phyloP scores from a whole-genome alignment of 2,329 filamentous ascomycete genomes.

The Diaporthe sp. region DNA sequence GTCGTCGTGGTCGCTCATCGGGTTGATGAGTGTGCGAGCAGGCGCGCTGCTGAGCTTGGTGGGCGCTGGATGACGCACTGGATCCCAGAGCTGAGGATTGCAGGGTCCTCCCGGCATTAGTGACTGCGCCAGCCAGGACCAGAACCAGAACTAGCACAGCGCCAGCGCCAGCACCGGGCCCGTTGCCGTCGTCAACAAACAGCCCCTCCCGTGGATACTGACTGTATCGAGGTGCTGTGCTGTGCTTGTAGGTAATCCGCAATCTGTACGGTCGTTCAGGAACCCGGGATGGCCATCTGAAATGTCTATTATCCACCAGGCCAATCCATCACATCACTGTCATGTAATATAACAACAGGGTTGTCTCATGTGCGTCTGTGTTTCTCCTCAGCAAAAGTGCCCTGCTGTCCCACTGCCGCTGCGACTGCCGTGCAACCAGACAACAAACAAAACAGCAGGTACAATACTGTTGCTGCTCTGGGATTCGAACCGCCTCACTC shows the following conservation, averaged over 20 bases:
- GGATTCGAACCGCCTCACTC: background rate
- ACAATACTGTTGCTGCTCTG: constrained; percentile 2
- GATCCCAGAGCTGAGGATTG: constrained; percentile 13
- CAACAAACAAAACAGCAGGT: constrained; percentile 2
- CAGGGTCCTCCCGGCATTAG: constrained; percentile 12
- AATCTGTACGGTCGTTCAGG: constrained; percentile 2
- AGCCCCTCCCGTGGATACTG: constrained; percentile 3
- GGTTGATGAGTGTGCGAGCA: background rate
- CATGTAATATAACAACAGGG: constrained; percentile 20
- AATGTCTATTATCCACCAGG: constrained; percentile 3
- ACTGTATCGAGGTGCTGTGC: background rate
- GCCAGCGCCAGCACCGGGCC: constrained; percentile 2
- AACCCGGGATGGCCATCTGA: background rate
- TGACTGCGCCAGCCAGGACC: constrained; percentile 8
- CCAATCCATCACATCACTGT: background rate
- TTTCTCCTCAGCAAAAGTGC: background rate
- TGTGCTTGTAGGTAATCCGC: background rate
- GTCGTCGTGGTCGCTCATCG: background rate
- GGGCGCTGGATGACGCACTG: constrained; percentile 19
- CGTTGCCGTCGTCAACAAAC: constrained; percentile 31
- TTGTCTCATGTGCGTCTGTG: constrained; percentile 10
- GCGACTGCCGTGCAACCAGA: constrained; percentile 25
- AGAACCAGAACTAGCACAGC: background rate
- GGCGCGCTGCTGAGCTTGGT: background rate
- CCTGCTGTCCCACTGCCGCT: background rate